phyloP scores from a whole-genome alignment of 1,139 yeast species.

The Geotrichum phurueaensis region DNA sequence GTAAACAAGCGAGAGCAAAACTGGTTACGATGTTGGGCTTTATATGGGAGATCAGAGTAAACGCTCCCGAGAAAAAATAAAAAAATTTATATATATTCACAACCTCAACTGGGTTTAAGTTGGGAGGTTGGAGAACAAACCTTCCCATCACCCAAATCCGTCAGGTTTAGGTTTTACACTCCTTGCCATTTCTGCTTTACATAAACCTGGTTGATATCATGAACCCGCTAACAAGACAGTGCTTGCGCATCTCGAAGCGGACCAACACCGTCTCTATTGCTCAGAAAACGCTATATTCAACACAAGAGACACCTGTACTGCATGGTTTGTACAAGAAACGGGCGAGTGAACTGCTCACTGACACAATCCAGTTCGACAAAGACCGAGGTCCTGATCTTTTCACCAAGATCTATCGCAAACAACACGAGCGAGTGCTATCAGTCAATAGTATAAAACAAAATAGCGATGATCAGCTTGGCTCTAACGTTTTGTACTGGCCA shows the following conservation, averaged over 20 bases:
- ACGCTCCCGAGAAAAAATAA: neutral
- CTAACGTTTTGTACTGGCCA: slow-evolving; percentile 34
- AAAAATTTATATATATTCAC: neutral
- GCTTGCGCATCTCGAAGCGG: neutral
- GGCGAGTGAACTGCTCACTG: neutral
- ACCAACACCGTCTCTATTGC: neutral
- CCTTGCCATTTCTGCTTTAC: neutral
- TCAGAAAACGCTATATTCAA: neutral
- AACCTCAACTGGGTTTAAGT: neutral
- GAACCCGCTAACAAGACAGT: neutral
- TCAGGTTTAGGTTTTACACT: neutral
- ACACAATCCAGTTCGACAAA: neutral
- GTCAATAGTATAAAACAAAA: neutral
- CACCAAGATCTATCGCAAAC: neutral
- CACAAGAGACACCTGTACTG: neutral
- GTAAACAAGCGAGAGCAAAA: neutral
- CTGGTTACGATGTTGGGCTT: neutral
- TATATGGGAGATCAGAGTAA: neutral
- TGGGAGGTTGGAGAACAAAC: neutral
- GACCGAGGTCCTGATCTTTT: neutral
- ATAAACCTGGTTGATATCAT: neutral
- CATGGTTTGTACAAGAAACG: neutral
- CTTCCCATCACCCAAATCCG: neutral
- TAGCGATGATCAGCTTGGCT: neutral
- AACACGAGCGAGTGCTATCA: neutral